Evolutionary conservation across 2,329 filamentous ascomycete species (phyloP).

Genomic region (Zymoseptoria ardabiliae): DNA sequence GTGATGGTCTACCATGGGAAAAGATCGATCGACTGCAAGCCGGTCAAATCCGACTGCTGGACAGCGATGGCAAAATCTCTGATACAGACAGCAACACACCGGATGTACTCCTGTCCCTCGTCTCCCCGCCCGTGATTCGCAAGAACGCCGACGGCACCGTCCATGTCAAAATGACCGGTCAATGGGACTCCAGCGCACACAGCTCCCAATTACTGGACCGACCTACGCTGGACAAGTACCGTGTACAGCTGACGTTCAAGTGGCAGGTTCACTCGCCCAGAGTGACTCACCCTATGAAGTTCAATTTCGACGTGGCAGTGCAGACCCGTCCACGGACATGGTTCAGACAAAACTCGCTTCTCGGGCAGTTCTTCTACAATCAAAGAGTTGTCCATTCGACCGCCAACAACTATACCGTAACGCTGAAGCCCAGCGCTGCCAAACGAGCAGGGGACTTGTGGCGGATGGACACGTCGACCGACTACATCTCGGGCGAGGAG

Average conservation of each 20-base stretch:
- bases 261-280: constrained; percentile 83
- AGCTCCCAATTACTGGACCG: constrained; percentile 88
- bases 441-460: constrained; percentile 90
- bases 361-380: constrained; percentile 78
- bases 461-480: constrained; percentile 90
- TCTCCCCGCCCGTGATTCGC: constrained; percentile 69
- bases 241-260: constrained; percentile 75
- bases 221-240: constrained; percentile 84
- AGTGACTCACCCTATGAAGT: constrained; percentile 80
- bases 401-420: constrained; percentile 77
- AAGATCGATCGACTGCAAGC: constrained; percentile 70
- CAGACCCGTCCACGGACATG: constrained; percentile 81
- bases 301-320: constrained; percentile 70
- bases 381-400: constrained; percentile 81
- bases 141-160: constrained; percentile 86
- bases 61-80: constrained; percentile 75
- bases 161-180: constrained; percentile 76
- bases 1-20: constrained; percentile 81
- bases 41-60: constrained; percentile 73
- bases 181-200: constrained; percentile 95
- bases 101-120: constrained; percentile 69
- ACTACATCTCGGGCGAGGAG: constrained; percentile 96
- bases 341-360: constrained; percentile 77
- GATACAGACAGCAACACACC: constrained; percentile 61
- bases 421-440: constrained; percentile 78